Evolutionary conservation across 1,284 basidiomycete genomes (phyloP), one percentile per base, ranked within the genome.

Genomic region (Athelia sp.): DNA sequence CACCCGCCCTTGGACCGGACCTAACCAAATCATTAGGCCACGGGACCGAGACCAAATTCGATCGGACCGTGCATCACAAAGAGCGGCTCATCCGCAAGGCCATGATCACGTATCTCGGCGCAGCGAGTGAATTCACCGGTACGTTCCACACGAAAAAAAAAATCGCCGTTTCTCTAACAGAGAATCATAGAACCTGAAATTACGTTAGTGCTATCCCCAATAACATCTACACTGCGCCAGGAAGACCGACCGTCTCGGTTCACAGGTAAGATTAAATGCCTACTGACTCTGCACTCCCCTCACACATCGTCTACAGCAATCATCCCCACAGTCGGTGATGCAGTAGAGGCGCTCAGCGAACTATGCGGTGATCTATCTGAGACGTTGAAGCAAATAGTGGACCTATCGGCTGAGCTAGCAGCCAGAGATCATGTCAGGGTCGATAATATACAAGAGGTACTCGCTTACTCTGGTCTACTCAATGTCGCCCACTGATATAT

Each of bases 261-360:
- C 50, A 59, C 68, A 34, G 65, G 72, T 73, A 50, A 48, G 58
- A 49, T 6, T 19, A 9, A 14, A 19, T 22, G 18, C n/a, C n/a
- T n/a, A n/a, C n/a, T n/a, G n/a, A n/a, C 36, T 40, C 8, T 59
- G 45, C 51, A 55, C 13, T 50, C 47, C 17, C 45, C 50, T 47
- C 48, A 15, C 34, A 52, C 8, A 40, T 48, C 56, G n/a, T 40
- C 31, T 38, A n/a, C 35, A 84, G 84, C 80, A 2, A 82, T 82
- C 3, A 79, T 87, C 17, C 90, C 92, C 8, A 89, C 86, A 0
- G 70, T 95, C 10, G 87, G 88, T 3, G 84, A 90, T 53, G 79
- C 84, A 0, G 74, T 91, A 18, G 81, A 84, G 26, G 82, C 87
- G 0, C 68, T 95, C 29, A 76, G 79, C 47, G 74, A 79, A 49